Conservation (phyloP, 1,139 yeast species). For the Geotrichum citri-aurantii region DNA sequence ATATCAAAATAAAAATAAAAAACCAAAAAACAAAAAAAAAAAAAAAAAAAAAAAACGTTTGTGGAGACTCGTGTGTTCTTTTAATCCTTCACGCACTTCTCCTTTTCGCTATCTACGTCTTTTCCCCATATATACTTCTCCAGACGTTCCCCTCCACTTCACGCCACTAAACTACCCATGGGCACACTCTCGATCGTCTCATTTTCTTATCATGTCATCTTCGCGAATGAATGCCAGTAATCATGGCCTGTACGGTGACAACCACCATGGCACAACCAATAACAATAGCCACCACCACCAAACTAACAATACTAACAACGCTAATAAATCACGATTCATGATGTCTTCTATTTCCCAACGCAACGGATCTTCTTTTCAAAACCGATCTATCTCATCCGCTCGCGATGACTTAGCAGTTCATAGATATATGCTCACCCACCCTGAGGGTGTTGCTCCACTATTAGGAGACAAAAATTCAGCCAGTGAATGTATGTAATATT, state of each 20-base stretch:
- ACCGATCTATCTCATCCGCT: slow-evolving; percentile 11
- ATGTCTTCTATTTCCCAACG: slow-evolving; percentile 15
- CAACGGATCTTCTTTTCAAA: slow-evolving; percentile 7
- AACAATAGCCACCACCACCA: slow-evolving; percentile 4
- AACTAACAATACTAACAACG: background rate
- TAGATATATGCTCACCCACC: slow-evolving; percentile 27
- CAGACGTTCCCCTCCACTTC: background rate
- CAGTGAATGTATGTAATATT: slow-evolving; percentile 11
- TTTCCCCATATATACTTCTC: background rate
- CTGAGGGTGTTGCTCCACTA: slow-evolving; percentile 37
- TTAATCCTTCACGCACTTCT: background rate
- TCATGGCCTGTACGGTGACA: background rate
- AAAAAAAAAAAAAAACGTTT: background rate
- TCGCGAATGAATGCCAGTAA: slow-evolving; percentile 14
- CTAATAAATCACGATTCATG: background rate
- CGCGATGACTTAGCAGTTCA: slow-evolving; percentile 26
- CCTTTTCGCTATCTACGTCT: background rate
- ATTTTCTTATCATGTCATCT: slow-evolving; percentile 12
- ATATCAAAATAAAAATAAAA: no score
- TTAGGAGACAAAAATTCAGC: slow-evolving; percentile 24
- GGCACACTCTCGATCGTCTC: slow-evolving; percentile 1
- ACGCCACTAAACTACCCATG: slow-evolving; percentile 6
- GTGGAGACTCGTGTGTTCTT: background rate
- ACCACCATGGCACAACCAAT: background rate
- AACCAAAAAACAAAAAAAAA: background rate